Conservation (phyloP, 495 filamentous ascomycete species). For the Mycothermus thermophilus region DNA sequence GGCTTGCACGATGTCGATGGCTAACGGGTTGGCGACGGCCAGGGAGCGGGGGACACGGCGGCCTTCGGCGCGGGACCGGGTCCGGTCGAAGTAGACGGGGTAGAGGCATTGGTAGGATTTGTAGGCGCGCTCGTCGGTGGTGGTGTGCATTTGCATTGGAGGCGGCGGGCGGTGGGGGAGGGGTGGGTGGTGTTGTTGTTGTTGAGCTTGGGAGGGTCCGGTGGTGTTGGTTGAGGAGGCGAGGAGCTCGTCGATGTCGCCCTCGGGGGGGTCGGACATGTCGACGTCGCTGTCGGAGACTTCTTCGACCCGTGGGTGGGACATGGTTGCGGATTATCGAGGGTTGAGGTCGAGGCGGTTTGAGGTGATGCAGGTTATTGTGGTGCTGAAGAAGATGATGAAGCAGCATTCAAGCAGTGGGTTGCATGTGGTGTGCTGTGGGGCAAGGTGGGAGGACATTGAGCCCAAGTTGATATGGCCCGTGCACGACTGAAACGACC, state of each 20-base stretch:
- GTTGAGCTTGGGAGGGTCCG: conserved; percentile 9
- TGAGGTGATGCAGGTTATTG: conserved; percentile 3
- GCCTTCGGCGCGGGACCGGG: conserved; percentile 59
- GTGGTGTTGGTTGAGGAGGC: conserved; percentile 14
- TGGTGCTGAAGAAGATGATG: conserved; percentile 1
- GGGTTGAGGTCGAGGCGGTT: too few species aligned
- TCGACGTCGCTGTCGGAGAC: conserved; percentile 65
- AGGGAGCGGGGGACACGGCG: conserved; percentile 56
- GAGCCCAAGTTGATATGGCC: too few species aligned
- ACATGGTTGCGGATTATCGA: conserved; percentile 51
- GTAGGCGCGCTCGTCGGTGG: conserved; percentile 44
- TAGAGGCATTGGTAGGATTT: conserved; percentile 80
- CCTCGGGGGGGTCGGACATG: conserved; percentile 62
- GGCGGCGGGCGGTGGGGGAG: conserved; percentile 8
- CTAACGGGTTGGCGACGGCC: conserved; percentile 75
- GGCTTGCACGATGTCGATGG: conserved; percentile 77
- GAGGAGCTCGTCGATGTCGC: conserved; percentile 45
- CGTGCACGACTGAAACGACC: too few species aligned
- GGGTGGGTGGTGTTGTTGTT: conserved; percentile 6
- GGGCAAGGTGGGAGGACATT: too few species aligned
- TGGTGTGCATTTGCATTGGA: conserved; percentile 23
- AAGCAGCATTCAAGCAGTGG: too few species aligned
- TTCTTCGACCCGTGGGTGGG: conserved; percentile 79
- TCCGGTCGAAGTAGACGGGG: conserved; percentile 82
- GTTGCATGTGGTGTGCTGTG: too few species aligned